Base-by-base conservation (phyloP, 306 rosid species). In the Cercis canadensis region DNA sequence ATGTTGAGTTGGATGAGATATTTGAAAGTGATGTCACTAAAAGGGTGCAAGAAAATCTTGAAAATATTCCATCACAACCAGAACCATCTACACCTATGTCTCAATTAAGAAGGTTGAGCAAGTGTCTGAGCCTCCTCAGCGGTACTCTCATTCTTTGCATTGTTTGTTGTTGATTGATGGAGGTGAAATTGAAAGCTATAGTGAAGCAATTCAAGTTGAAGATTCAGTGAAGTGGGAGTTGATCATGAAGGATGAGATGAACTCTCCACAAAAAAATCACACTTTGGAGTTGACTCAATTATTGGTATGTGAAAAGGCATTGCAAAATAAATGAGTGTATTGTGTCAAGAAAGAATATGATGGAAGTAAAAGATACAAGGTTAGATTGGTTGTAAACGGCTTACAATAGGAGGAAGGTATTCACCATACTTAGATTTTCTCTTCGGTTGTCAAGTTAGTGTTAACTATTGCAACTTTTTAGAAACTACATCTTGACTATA, bases 171-270 rank as follows among this genome's bases (percentile, higher is more conserved):
- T 67, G 60, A 17, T 13, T n/a, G 10, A 33, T 51, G 24, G 56
- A 15, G 56, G 5, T 8, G 11, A 51, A 12, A 2, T 5, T 2
- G 10, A 8, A 7, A 51, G 24, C 10, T 51, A 51, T 51, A 29
- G 4, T 7, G 11, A 51, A 51, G 4, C 56, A 0, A 6, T 51
- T 44, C 18, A 51, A 2, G 34, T 33, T 9, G 36, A 67, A 12
- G 57, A 50, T 17, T 67, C 32, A 12, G 31, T 5, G 14, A 67
- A 67, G 51, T 67, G 60, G 36, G 46, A 67, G 46, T 36, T 9
- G 5, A 16, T 31, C 47, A 67, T 49, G 60, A 67, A 32, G 6
- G 21, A 67, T 39, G 73, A 51, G 51, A 67, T 67, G n/a, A 50
- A 67, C 11, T 50, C 62, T 4, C 10, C 52, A 0, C 5, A 34